phyloP scores from a whole-genome alignment of 345 rosid species.

The Mallotus nudiflorus region DNA sequence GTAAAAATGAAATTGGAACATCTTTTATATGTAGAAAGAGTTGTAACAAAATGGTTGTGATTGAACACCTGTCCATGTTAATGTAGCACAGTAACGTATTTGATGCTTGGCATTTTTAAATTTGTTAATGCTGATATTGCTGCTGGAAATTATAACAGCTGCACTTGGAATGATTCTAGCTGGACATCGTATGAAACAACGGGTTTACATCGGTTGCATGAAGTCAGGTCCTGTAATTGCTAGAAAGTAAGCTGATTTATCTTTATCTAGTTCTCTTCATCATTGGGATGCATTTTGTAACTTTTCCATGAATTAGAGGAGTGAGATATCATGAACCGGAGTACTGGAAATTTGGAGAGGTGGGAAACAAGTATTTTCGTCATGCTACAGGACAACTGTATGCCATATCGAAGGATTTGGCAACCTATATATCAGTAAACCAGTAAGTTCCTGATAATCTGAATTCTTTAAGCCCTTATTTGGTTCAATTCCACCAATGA shows the following conservation, averaged over 20 bases:
- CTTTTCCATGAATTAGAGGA: slow-evolving; percentile 43
- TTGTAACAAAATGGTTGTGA: too few relatives aligned
- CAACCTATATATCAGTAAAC: slow-evolving; percentile 65
- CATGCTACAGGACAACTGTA: slow-evolving; percentile 92
- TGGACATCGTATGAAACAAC: slow-evolving; percentile 49
- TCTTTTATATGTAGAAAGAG: neutral
- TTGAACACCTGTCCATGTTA: too few relatives aligned
- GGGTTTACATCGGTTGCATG: slow-evolving; percentile 88
- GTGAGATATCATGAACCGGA: slow-evolving; percentile 91
- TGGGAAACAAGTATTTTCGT: slow-evolving; percentile 78
- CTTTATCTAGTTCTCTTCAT: neutral
- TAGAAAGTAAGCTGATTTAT: slow-evolving; percentile 51
- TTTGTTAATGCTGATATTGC: neutral
- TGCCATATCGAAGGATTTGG: slow-evolving; percentile 84
- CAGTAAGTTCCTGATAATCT: slow-evolving; percentile 45
- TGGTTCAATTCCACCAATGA: too few relatives aligned
- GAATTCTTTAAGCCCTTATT: too few relatives aligned
- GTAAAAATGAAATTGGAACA: neutral
- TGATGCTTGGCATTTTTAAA: too few relatives aligned
- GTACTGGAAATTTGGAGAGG: slow-evolving; percentile 82
- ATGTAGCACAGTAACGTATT: too few relatives aligned
- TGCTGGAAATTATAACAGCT: slow-evolving; percentile 39
- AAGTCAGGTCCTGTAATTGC: slow-evolving; percentile 93
- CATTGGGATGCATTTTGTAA: neutral
- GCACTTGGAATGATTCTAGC: slow-evolving; percentile 59